A percentile compares a stretch with the other conserved stretches of the same genome.
Conservation (phyloP, 306 rosid species). For the Rosa multiflora region DNA sequence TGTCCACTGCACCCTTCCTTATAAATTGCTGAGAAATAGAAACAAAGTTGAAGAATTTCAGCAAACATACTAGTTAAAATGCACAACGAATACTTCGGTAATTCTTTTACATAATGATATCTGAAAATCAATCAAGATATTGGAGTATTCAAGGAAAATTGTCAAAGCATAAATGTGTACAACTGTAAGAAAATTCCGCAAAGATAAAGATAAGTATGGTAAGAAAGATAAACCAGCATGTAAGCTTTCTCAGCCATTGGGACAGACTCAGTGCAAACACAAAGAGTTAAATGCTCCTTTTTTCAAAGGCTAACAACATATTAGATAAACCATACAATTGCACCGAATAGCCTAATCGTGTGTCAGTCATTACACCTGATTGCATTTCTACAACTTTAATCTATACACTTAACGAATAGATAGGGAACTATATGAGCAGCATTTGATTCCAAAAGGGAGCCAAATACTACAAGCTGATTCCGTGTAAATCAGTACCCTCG, state of each 20-base stretch:
- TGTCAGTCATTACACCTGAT: background rate
- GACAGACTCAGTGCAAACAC: background rate
- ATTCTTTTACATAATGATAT: background rate
- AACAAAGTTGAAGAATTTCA: constrained; percentile 16
- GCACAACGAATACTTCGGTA: background rate
- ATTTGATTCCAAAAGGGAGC: background rate
- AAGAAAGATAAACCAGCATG: background rate
- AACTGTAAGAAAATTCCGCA: background rate
- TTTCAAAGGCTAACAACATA: background rate
- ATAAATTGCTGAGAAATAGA: constrained; percentile 59
- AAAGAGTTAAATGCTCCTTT: background rate
- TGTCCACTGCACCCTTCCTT: constrained; percentile 52
- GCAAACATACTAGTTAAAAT: constrained; percentile 5
- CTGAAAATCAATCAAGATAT: background rate
- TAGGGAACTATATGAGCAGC: background rate
- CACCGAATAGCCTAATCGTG: too few species aligned
- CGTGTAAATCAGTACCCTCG: background rate
- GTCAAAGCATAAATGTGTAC: background rate
- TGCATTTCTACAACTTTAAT: background rate
- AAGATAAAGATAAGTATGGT: background rate
- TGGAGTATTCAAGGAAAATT: background rate
- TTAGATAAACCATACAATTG: background rate
- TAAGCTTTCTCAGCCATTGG: background rate
- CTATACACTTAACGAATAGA: background rate
- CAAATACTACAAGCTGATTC: background rate